These are phyloP conservation scores for Suhomyces bribrorum DNA, from an alignment of 1,139 yeast genomes.

Conservation along the genomic window DNA sequence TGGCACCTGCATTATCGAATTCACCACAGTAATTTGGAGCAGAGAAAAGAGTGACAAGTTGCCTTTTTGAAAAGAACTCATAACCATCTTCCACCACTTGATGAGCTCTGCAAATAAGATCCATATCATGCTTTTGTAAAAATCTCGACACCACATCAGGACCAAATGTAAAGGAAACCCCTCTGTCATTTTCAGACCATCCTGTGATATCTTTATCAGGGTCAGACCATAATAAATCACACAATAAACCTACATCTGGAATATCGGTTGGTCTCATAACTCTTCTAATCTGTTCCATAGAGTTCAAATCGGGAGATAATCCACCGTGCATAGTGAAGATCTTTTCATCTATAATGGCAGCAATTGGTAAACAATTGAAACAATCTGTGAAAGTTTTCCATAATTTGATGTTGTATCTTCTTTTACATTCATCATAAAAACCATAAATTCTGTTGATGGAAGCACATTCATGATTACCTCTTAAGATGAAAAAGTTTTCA, in stretches of 20 bases:
- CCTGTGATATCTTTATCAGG: constrained; percentile 98
- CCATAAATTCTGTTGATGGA: constrained; percentile 96
- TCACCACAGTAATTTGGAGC: constrained; percentile 99
- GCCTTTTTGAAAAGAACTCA: constrained; percentile 94
- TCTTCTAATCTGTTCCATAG: constrained; percentile 97
- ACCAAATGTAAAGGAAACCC: constrained; percentile 95
- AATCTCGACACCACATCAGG: constrained; percentile 96
- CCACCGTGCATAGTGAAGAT: constrained; percentile 99
- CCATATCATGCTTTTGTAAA: constrained; percentile 95
- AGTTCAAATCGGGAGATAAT: constrained; percentile 90
- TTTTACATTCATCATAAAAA: constrained; percentile 94
- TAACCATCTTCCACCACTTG: constrained; percentile 99
- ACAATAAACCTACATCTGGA: constrained; percentile 92
- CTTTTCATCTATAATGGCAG: constrained; percentile 96
- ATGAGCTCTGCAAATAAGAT: constrained; percentile 95
- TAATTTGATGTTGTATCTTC: constrained; percentile 93
- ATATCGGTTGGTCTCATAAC: constrained; percentile 99
- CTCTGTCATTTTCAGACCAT: constrained; percentile 98
- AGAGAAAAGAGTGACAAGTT: constrained; percentile 88
- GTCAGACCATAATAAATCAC: constrained; percentile 97
- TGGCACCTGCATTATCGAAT: constrained; percentile 97
- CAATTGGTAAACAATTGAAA: constrained; percentile 96
- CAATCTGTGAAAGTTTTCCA: constrained; percentile 99
- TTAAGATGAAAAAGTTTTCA: constrained; percentile 88
- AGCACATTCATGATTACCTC: constrained; percentile 98